Percentiles rank a stretch among this genome's conserved stretches.
Conservation (phyloP, 73 alveolate species). For the Paramecium octaurelia region DNA sequence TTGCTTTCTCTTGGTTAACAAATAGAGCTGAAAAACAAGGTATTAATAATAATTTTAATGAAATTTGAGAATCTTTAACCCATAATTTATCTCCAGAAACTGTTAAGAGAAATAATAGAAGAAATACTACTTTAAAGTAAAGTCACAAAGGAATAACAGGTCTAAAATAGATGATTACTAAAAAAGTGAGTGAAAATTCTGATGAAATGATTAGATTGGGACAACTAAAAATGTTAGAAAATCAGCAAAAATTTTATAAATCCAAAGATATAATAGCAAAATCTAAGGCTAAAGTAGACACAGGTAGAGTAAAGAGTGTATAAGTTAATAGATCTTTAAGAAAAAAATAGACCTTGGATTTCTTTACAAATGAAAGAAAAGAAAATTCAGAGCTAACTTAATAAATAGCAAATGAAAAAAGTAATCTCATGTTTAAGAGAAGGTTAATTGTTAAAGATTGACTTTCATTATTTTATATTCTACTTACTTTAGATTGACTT, state of each 20-base stretch:
- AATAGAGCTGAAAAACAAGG: conserved; percentile 28
- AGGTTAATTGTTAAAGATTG: background rate
- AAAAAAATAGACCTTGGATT: background rate
- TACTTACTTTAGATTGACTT: background rate
- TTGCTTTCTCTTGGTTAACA: conserved; percentile 39
- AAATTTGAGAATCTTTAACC: background rate
- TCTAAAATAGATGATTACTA: background rate
- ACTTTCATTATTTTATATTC: background rate
- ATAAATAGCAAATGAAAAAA: background rate
- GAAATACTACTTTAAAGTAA: background rate
- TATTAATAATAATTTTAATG: background rate
- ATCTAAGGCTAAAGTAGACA: conserved; percentile 18
- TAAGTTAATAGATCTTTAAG: background rate
- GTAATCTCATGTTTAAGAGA: background rate
- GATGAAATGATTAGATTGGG: conserved; percentile 47
- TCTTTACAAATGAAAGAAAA: conserved; percentile 15
- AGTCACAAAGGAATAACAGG: background rate
- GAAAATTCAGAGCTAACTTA: background rate
- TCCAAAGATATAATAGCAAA: background rate
- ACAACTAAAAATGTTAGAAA: background rate
- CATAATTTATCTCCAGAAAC: conserved; percentile 8
- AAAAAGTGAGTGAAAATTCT: conserved; percentile 50
- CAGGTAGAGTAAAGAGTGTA: background rate
- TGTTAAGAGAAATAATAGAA: background rate
- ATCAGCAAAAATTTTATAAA: background rate